Percentiles rank a stretch among this genome's conserved stretches.
These are phyloP conservation scores for Bacterosira constricta DNA, from an alignment of 108 stramenopile species.

Conservation along the genomic window DNA sequence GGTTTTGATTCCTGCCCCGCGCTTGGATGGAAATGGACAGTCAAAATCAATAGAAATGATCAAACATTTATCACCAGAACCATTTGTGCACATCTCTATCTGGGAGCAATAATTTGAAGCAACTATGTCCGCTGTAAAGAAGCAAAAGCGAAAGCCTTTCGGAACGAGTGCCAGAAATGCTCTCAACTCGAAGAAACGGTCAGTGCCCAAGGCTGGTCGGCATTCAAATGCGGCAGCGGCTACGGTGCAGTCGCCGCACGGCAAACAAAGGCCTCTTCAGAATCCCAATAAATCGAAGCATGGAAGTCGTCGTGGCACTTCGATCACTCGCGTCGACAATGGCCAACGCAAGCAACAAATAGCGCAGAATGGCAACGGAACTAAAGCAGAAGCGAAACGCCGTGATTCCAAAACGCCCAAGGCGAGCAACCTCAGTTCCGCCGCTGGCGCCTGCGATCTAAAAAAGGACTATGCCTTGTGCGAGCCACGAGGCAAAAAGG, in stretches of 20 bases:
- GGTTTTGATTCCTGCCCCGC: neutral
- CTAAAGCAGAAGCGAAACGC: neutral
- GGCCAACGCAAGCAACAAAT: neutral
- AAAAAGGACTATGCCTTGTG: neutral
- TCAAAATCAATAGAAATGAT: neutral
- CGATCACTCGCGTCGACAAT: no score
- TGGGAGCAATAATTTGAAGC: neutral
- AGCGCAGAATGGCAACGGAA: no score
- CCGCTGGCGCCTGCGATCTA: slow-evolving; percentile 8
- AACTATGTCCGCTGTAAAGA: neutral
- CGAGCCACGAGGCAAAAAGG: neutral
- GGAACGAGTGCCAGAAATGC: slow-evolving; percentile 25
- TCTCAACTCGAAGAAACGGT: neutral
- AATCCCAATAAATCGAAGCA: neutral
- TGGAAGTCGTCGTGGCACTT: neutral
- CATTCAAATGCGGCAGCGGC: neutral
- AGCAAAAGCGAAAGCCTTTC: slow-evolving; percentile 34
- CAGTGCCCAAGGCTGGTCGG: neutral
- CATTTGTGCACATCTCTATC: neutral
- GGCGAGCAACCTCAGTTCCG: slow-evolving; percentile 26
- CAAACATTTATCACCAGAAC: neutral
- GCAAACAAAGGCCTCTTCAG: neutral
- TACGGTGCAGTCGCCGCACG: neutral
- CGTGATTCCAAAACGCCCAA: slow-evolving; percentile 51
- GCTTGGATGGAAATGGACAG: neutral